Evolutionary conservation across 345 rosid species (phyloP).

Genomic region (Citrus trifoliata): DNA sequence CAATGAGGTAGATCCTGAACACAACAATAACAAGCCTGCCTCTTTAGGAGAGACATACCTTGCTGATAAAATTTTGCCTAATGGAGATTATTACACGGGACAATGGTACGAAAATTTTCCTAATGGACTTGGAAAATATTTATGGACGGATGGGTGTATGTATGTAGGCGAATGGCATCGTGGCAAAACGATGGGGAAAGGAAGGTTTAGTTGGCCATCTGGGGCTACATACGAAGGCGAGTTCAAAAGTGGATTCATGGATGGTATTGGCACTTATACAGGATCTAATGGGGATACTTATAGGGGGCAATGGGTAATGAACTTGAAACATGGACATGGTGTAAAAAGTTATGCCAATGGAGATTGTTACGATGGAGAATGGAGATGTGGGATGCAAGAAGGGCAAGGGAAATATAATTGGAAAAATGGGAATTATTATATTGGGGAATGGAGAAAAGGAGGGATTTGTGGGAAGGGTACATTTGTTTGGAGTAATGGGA

Average conservation of each 20-base stretch:
- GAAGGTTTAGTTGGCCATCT: conserved; percentile 89
- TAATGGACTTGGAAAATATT: conserved; percentile 77
- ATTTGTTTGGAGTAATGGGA: conserved; percentile 70
- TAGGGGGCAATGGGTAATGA: conserved; percentile 87
- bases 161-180: conserved; percentile 81
- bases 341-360: conserved; percentile 57
- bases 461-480: conserved; percentile 58
- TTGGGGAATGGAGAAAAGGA: conserved; percentile 85
- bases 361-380: conserved; percentile 82
- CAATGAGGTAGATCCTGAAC: conserved; percentile 20
- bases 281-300: conserved; percentile 63
- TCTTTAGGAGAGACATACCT: conserved; percentile 37
- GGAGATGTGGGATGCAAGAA: conserved; percentile 79
- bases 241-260: conserved; percentile 87
- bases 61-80: conserved; percentile 70
- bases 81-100: conserved; percentile 87
- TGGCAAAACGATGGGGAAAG: conserved; percentile 81
- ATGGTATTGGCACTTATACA: conserved; percentile 68
- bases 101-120: conserved; percentile 87
- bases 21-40: not conserved
- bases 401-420: conserved; percentile 81
- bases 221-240: conserved; percentile 94
- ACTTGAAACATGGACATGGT: conserved; percentile 85
- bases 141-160: conserved; percentile 92
- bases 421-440: conserved; percentile 51